Evolutionary conservation across 306 rosid species (phyloP).

Genomic region (Trichosanthes truncata): DNA sequence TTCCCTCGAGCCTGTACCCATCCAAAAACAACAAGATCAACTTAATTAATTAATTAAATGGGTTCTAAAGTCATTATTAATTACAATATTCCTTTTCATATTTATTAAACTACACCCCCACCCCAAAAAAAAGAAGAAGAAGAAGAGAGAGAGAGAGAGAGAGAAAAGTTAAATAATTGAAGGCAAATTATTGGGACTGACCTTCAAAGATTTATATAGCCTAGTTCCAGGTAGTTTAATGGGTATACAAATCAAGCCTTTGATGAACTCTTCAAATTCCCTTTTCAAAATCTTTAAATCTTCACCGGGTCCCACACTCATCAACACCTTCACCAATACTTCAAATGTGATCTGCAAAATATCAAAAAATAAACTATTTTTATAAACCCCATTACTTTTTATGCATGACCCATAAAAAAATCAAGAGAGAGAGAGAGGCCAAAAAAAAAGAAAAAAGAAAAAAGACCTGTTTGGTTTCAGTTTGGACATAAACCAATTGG

Average conservation of each 20-base stretch:
- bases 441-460: not conserved
- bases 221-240: slow-evolving; percentile 76
- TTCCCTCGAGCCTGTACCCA: slow-evolving; percentile 67
- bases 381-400: not conserved
- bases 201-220: slow-evolving; percentile 87
- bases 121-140: too few species aligned
- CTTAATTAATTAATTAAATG: not conserved
- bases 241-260: slow-evolving; percentile 81
- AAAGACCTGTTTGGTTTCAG: slow-evolving; percentile 58
- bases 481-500: slow-evolving; percentile 46
- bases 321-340: slow-evolving; percentile 53
- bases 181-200: not conserved
- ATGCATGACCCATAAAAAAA: not conserved
- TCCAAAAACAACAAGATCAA: not conserved
- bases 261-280: slow-evolving; percentile 71
- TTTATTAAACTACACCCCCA: too few species aligned
- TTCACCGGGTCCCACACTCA: slow-evolving; percentile 73
- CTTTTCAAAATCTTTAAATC: slow-evolving; percentile 51
- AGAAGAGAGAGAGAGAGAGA: not conserved
- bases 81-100: not conserved
- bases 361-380: not conserved
- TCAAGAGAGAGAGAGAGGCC: too few species aligned
- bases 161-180: not conserved
- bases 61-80: not conserved
- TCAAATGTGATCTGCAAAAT: slow-evolving; percentile 59